phyloP scores from a whole-genome alignment of 2,329 filamentous ascomycete species.

The Penicillium rolfsii region DNA sequence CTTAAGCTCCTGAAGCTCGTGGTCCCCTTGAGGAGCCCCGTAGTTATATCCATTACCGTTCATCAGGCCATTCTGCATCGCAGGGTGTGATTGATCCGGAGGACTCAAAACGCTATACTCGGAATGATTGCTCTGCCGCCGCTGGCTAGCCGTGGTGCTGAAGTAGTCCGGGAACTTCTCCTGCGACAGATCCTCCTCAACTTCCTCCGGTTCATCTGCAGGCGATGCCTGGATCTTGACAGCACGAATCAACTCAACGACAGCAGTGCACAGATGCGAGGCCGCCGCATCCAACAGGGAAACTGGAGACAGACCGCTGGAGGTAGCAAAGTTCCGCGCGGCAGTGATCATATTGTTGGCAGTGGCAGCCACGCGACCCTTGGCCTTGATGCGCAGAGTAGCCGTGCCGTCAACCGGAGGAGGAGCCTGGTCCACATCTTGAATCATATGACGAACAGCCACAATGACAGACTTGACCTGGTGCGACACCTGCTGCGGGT shows the following conservation, averaged over 20 bases:
- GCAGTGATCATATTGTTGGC: slow-evolving; percentile 96
- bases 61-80: slow-evolving; percentile 32
- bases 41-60: slow-evolving; percentile 46
- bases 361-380: slow-evolving; percentile 82
- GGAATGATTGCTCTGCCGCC: slow-evolving; percentile 65
- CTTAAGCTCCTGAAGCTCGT: slow-evolving; percentile 64
- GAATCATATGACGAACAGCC: slow-evolving; percentile 80
- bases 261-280: slow-evolving; percentile 80
- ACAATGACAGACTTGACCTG: slow-evolving; percentile 85
- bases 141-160: slow-evolving; percentile 56
- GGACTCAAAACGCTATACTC: slow-evolving; percentile 75
- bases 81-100: slow-evolving; percentile 47
- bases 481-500: slow-evolving; percentile 74
- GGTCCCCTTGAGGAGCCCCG: slow-evolving; percentile 48
- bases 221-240: slow-evolving; percentile 83
- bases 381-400: slow-evolving; percentile 70
- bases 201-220: slow-evolving; percentile 74
- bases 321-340: slow-evolving; percentile 84
- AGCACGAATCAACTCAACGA: slow-evolving; percentile 80
- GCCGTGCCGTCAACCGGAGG: slow-evolving; percentile 58
- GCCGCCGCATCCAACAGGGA: slow-evolving; percentile 91
- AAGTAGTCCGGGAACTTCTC: slow-evolving; percentile 72
- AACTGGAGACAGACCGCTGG: slow-evolving; percentile 86
- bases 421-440: slow-evolving; percentile 69
- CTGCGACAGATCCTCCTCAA: slow-evolving; percentile 65